Base-by-base conservation (phyloP, 306 rosid genomes). In the Cucumis melo region DNA sequence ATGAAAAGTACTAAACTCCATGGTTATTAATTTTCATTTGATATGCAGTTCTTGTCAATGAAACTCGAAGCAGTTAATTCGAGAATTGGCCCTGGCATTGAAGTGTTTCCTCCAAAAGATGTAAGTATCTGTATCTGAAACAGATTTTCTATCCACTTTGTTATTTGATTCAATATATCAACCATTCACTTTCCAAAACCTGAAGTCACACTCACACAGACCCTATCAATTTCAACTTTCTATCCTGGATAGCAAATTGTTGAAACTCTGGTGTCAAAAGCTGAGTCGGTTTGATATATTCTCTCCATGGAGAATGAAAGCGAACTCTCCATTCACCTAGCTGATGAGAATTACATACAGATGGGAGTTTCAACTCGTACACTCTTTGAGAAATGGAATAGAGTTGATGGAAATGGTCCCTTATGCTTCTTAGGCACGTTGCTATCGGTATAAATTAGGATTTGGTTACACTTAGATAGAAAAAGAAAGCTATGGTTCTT, bases 11-110 rank as follows among this genome's bases (percentile, higher is more conserved):
- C 39, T 44, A 38, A 23, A 46, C 42, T 72, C 44, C 58, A 23
- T 24, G 23, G 60, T 41, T 36, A 20, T 36, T 36, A 7, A 23
- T 75, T 75, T 54, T 57, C 38, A 19, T 39, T 10, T 74, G 87
- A 50, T 80, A 74, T 68, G 61, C 92, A 93, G 98, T 93, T 93
- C 86, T 87, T 93, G 81, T 93, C 98, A 1, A 91, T 91, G 98
- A 93, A 93, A 89, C 92, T 93, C 24, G 98, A 93, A 87, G 89
- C 93, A 72, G 97, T 93, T 61, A 91, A 91, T 84, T 67, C 98
- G 51, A 86, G 96, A 81, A 6, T 84, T 82, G 77, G 82, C 74
- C 92, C 96, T 62, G 86, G 87, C 39, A 82, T 91, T 32, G 97
- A 93, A 70, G 87, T 81, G 62, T 89, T 91, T 84, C 91, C 97